phyloP scores from a whole-genome alignment of 2,329 filamentous ascomycete genomes.

The Corynespora cassiicola region DNA sequence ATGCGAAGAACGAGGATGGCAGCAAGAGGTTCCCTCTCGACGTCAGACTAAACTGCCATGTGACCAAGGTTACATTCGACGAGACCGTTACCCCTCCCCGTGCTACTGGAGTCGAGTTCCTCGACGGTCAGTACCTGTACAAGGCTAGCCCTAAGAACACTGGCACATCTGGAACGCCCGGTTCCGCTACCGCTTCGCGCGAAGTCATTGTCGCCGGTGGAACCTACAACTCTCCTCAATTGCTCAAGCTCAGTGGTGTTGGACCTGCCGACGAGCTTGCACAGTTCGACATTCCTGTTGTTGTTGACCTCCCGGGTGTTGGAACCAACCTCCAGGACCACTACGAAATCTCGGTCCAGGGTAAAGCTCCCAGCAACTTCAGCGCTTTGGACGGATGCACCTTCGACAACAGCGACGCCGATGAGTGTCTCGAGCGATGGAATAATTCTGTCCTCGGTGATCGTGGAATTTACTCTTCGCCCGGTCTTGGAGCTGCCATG shows the following conservation, averaged over 20 bases:
- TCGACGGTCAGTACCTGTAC: conserved; percentile 51
- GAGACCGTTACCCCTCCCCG: conserved; percentile 64
- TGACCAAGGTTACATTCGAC: conserved; percentile 71
- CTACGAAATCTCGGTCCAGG: conserved; percentile 58
- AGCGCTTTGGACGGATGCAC: conserved; percentile 49
- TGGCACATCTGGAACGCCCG: conserved; percentile 44
- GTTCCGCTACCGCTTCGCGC: conserved; percentile 36
- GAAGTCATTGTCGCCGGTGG: conserved; percentile 51
- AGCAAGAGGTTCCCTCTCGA: conserved; percentile 63
- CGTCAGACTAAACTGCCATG: conserved; percentile 66
- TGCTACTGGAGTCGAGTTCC: conserved; percentile 52
- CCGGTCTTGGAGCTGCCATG: conserved; percentile 61
- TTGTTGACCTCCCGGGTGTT: conserved; percentile 67
- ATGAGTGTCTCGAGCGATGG: conserved; percentile 56
- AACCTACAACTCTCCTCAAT: conserved; percentile 68
- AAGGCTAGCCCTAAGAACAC: conserved; percentile 46
- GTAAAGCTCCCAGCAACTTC: conserved; percentile 48
- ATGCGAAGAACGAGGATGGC: conserved; percentile 57
- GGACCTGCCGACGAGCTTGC: conserved; percentile 62
- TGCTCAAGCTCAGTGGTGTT: conserved; percentile 70
- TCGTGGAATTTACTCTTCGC: conserved; percentile 56
- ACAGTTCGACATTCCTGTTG: conserved; percentile 59
- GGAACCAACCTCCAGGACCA: conserved; percentile 72
- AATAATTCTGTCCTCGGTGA: conserved; percentile 48
- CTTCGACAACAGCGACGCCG: conserved; percentile 46